Evolutionary conservation across 2,329 filamentous ascomycete species (phyloP).

Genomic region (Diplodia sapinea): DNA sequence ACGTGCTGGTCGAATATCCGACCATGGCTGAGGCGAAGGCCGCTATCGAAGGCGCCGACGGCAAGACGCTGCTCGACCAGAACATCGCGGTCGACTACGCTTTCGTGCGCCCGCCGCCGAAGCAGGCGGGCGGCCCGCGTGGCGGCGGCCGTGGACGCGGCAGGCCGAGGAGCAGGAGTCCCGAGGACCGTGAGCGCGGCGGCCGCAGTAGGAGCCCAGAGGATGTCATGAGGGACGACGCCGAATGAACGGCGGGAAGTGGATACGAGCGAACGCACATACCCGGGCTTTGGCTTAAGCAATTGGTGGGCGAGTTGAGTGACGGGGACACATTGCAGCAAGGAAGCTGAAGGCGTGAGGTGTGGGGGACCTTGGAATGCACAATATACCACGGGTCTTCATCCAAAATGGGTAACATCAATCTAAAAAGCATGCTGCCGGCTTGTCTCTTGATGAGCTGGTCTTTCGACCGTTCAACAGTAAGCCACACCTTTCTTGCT

Average conservation of each 20-base stretch:
- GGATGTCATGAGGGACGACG: constrained; percentile 25
- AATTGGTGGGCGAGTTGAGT: neutral
- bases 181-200: constrained; percentile 45
- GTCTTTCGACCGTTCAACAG: neutral
- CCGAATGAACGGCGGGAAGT: neutral
- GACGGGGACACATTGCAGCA: neutral
- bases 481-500: neutral
- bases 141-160: constrained; percentile 34
- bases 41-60: constrained; percentile 81
- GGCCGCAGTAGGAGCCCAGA: constrained; percentile 35
- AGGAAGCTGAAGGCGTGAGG: neutral
- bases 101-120: constrained; percentile 76
- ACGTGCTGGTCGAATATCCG: constrained; percentile 83
- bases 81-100: constrained; percentile 82
- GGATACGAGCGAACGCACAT: neutral
- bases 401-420: constrained; percentile 1
- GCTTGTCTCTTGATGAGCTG: constrained; percentile 24
- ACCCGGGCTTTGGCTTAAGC: neutral
- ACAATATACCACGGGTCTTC: neutral
- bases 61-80: constrained; percentile 79
- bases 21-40: constrained; percentile 78
- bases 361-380: neutral
- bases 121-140: constrained; percentile 42
- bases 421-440: constrained; percentile 24
- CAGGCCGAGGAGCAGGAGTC: constrained; percentile 52